Evolutionary conservation across 2,329 filamentous ascomycete genomes (phyloP).

Genomic region (Alternaria sp.): DNA sequence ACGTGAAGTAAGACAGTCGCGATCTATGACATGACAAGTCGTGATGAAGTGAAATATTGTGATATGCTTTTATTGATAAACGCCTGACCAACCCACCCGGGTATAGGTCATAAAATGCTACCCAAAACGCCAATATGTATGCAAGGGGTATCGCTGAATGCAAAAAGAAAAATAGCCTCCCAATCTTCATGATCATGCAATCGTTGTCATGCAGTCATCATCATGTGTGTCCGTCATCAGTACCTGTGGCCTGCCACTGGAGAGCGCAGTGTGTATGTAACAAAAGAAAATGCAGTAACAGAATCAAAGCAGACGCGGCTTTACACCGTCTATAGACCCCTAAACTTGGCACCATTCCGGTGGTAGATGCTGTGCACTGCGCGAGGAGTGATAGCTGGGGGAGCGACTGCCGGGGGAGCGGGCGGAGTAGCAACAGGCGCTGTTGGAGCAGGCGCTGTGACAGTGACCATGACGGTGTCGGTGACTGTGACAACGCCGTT

Average conservation of each 20-base stretch:
- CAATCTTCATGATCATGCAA: not conserved
- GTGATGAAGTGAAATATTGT: too few relatives aligned
- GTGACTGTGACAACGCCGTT: conserved; percentile 31
- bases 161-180: not conserved
- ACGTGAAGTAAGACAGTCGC: not conserved
- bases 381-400: conserved; percentile 1
- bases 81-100: not conserved
- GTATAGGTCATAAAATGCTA: not conserved
- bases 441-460: conserved; percentile 26
- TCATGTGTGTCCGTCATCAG: not conserved
- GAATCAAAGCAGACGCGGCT: not conserved
- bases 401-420: conserved; percentile 1
- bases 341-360: conserved; percentile 35
- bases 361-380: conserved; percentile 10
- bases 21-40: too few relatives aligned
- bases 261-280: not conserved
- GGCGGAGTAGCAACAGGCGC: conserved; percentile 4
- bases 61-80: not conserved
- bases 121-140: conserved; percentile 18
- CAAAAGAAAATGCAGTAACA: not conserved
- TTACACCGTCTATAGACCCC: conserved; percentile 15
- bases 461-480: conserved; percentile 34
- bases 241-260: conserved; percentile 14
- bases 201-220: not conserved
- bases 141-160: conserved; percentile 22